Conservation (phyloP, 441 rosid genomes). For the Hura crepitans region DNA sequence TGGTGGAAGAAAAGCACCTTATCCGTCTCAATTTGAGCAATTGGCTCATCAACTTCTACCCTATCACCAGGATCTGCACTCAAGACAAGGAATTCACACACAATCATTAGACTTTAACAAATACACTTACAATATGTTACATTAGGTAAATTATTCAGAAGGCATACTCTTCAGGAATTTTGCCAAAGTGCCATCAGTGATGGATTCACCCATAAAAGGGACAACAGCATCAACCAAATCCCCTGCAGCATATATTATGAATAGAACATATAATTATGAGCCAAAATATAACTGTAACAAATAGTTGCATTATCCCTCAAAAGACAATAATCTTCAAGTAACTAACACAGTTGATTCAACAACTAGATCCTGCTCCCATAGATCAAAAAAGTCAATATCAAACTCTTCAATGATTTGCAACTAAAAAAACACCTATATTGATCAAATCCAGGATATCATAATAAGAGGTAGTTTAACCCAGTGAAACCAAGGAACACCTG, state of each 20-base stretch:
- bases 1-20: conserved; percentile 45
- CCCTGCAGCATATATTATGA: conserved; percentile 40
- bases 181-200: conserved; percentile 91
- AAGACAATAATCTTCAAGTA: not conserved
- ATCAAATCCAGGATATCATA: conserved; percentile 8
- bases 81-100: conserved; percentile 26
- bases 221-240: conserved; percentile 84
- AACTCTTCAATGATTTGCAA: not conserved
- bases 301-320: conserved; percentile 5
- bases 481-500: no score
- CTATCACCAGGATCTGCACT: conserved; percentile 84
- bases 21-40: conserved; percentile 97
- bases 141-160: conserved; percentile 17
- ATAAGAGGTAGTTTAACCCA: not conserved
- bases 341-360: not conserved
- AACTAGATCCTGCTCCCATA: not conserved
- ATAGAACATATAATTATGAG: conserved; percentile 17
- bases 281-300: conserved; percentile 15
- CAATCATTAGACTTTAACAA: conserved; percentile 11
- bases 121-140: conserved; percentile 1
- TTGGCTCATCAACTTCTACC: conserved; percentile 82
- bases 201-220: conserved; percentile 97
- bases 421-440: not conserved
- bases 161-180: conserved; percentile 72
- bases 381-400: not conserved